Evolutionary conservation across 2,329 filamentous ascomycete genomes (phyloP).

Genomic region (Tolypocladium endophyticum): DNA sequence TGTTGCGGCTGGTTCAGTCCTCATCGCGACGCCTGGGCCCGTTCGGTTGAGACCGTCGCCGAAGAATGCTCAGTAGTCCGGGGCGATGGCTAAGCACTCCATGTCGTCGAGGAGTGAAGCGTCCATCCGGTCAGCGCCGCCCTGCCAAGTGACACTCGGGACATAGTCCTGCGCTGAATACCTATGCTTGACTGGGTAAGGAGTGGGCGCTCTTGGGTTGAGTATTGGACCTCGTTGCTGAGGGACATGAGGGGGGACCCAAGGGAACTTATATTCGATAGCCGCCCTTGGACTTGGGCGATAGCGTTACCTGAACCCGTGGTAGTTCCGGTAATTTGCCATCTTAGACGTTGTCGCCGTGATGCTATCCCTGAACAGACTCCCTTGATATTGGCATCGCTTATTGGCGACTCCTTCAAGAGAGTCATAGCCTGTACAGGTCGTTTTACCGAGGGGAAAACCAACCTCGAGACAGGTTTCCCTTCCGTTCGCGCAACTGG

Average conservation of each 20-base stretch:
- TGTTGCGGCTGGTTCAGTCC: background rate
- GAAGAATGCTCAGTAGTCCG: background rate
- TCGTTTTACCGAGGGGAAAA: background rate
- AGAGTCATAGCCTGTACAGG: background rate
- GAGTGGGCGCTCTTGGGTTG: background rate
- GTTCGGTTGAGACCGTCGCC: background rate
- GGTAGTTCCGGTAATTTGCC: background rate
- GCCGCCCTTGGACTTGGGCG: background rate
- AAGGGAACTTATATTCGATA: background rate
- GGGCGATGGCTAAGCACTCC: background rate
- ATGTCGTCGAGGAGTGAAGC: background rate
- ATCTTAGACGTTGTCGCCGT: no score
- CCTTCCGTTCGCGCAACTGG: no score
- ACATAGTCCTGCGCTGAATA: background rate
- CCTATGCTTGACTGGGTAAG: background rate
- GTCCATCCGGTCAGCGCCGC: background rate
- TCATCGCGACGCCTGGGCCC: background rate
- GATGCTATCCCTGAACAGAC: background rate
- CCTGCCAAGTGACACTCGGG: background rate
- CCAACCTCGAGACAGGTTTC: no score
- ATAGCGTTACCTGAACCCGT: no score
- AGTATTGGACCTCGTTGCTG: background rate
- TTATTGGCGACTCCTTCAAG: background rate
- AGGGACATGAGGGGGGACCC: background rate
- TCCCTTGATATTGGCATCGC: background rate